Evolutionary conservation across 2,329 filamentous ascomycete species (phyloP).

Genomic region (Sporothrix variecibatus): DNA sequence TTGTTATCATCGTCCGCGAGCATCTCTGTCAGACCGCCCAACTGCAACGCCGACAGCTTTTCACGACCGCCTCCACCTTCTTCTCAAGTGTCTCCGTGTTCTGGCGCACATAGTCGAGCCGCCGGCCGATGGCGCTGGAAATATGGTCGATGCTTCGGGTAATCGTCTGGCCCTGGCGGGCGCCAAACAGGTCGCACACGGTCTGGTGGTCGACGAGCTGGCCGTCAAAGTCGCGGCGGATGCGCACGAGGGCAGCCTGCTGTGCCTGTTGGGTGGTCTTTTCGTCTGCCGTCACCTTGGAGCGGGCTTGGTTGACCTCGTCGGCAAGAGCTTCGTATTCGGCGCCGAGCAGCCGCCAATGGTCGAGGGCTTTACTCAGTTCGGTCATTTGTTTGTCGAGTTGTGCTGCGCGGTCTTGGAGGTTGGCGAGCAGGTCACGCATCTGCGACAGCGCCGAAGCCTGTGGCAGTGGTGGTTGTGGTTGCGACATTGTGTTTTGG

Average conservation of each 20-base stretch:
- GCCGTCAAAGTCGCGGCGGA: slow-evolving; percentile 62
- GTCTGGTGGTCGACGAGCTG: slow-evolving; percentile 63
- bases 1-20: slow-evolving; percentile 45
- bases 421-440: slow-evolving; percentile 60
- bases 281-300: slow-evolving; percentile 43
- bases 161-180: slow-evolving; percentile 38
- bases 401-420: slow-evolving; percentile 73
- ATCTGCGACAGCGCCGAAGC: slow-evolving; percentile 9
- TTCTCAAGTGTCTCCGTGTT: slow-evolving; percentile 76
- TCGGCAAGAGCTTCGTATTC: slow-evolving; percentile 91
- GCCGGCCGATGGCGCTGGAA: slow-evolving; percentile 66
- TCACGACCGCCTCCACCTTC: slow-evolving; percentile 68
- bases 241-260: slow-evolving; percentile 57
- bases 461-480: slow-evolving; percentile 3
- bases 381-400: slow-evolving; percentile 76
- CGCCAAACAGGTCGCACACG: slow-evolving; percentile 52
- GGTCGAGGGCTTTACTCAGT: slow-evolving; percentile 72
- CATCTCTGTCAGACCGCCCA: slow-evolving; percentile 54
- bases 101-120: slow-evolving; percentile 85
- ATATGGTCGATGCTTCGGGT: slow-evolving; percentile 62
- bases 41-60: slow-evolving; percentile 66
- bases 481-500: not conserved
- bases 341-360: slow-evolving; percentile 89
- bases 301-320: slow-evolving; percentile 55
- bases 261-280: slow-evolving; percentile 3